Evolutionary conservation across 805 yeast species (phyloP), one percentile per base, ranked within the genome.

Genomic region (Candida ulmi): DNA sequence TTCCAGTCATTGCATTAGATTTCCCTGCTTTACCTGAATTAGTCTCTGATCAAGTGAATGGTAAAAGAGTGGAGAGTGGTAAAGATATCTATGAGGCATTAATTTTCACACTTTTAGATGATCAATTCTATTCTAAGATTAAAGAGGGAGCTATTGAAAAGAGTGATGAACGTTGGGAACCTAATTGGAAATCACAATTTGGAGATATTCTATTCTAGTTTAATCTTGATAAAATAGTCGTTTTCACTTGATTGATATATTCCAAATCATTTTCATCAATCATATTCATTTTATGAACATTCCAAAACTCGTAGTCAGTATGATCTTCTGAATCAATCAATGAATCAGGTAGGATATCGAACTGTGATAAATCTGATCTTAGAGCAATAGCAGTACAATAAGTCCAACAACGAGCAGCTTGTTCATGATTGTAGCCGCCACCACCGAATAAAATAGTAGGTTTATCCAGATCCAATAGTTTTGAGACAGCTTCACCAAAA

Each of bases 21-120:
- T 93, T 87, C 57, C 78, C 83, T 0, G 91, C 95, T 2, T 71
- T 91, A 12, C 66, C 68, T 7, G 99, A 93, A 57, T 65, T 93
- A 33, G 91, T 93, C 1, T 66, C 72, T 34, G 74, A 80, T 35
- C 74, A 74, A 2, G 66, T 62, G 1, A 88, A 90, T 55, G 99
- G 99, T 1, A 50, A 83, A 29, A 58, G 73, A 13, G 74, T 83
- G 48, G 45, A 57, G 0, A 65, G 65, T 39, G 62, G 67, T 12
- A 38, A 58, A 15, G 76, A 73, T 33, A 58, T 83, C 53, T 67
- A 71, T 26, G 66, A 68, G 17, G 60, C 69, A 1, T 44, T 78
- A 15, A 51, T 55, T 9, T 48, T 56, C 18, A 41, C 69, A 15
- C 53, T 74, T 34, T 58, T 54, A 35, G 62, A 64, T 40, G 42